Evolutionary conservation across 2,329 filamentous ascomycete genomes (phyloP).

Genomic region (Diaporthe aspalathi): DNA sequence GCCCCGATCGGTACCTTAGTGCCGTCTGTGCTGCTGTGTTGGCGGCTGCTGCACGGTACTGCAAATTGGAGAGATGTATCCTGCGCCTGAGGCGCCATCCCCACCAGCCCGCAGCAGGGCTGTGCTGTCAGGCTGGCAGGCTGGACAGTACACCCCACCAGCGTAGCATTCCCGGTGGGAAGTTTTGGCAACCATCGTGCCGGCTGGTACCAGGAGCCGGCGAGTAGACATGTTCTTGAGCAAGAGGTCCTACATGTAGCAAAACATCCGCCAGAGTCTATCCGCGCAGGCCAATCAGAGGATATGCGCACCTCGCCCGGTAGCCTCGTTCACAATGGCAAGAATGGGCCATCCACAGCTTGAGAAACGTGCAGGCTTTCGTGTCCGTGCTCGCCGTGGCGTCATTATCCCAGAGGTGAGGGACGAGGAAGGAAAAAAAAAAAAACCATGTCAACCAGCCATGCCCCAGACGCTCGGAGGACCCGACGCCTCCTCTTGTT

Average conservation of each 20-base stretch:
- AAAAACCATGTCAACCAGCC: not conserved
- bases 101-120: constrained; percentile 14
- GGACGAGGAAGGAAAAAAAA: not conserved
- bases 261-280: not conserved
- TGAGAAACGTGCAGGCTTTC: not conserved
- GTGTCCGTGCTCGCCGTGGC: not conserved
- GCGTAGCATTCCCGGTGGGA: not conserved
- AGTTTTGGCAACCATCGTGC: constrained; percentile 5
- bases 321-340: constrained; percentile 8
- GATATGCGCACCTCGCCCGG: not conserved
- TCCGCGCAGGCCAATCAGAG: constrained; percentile 8
- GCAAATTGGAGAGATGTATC: not conserved
- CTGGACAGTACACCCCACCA: constrained; percentile 1
- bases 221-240: not conserved
- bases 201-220: not conserved
- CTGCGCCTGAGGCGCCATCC: not conserved
- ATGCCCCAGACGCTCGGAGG: constrained; percentile 11
- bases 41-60: not conserved
- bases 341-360: not conserved
- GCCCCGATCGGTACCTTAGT: constrained; percentile 11
- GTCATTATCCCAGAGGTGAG: not conserved
- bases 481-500: constrained; percentile 10
- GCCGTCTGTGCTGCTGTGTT: constrained; percentile 18
- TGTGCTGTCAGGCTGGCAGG: constrained; percentile 25
- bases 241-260: not conserved